These are phyloP conservation scores for Geotrichum ghanense DNA, from an alignment of 805 yeast genomes.

Conservation along the genomic window DNA sequence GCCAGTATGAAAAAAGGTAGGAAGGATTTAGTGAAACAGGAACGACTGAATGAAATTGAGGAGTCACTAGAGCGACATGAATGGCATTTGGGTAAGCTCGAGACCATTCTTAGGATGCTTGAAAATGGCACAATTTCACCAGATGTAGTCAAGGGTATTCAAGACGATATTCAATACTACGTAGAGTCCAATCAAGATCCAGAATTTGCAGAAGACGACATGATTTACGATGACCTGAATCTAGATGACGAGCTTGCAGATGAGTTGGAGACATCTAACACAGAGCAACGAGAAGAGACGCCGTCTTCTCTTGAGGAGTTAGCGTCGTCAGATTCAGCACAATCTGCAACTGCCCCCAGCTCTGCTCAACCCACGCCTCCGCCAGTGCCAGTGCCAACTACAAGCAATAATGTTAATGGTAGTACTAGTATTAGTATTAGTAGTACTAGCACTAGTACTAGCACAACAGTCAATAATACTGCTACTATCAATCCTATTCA, in stretches of 20 bases:
- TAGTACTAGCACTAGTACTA: constrained; percentile 2
- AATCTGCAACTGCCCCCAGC: constrained; percentile 14
- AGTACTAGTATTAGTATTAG: neutral
- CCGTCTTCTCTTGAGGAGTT: constrained; percentile 4
- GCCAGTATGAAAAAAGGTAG: constrained; percentile 47
- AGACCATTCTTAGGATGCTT: constrained; percentile 59
- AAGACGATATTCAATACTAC: constrained; percentile 85
- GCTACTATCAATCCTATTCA: constrained; percentile 30
- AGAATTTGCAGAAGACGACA: constrained; percentile 89
- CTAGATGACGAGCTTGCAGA: constrained; percentile 47
- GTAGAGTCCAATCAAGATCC: constrained; percentile 90
- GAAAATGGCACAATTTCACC: constrained; percentile 75
- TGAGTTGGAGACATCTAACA: constrained; percentile 15
- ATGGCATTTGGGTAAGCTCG: constrained; percentile 69
- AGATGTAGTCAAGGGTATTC: constrained; percentile 60
- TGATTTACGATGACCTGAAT: constrained; percentile 77
- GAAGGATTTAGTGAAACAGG: constrained; percentile 43
- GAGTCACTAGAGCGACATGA: constrained; percentile 60
- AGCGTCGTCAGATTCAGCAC: constrained; percentile 10
- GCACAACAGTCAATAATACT: constrained; percentile 9
- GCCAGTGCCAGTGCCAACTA: constrained; percentile 12
- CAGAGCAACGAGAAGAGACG: constrained; percentile 4
- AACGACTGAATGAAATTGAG: constrained; percentile 50
- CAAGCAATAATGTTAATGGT: constrained; percentile 11
- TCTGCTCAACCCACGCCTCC: constrained; percentile 14